These are phyloP conservation scores for Saccharomycopsis hybrid DNA, from an alignment of 1,139 yeast species.

Conservation along the genomic window DNA sequence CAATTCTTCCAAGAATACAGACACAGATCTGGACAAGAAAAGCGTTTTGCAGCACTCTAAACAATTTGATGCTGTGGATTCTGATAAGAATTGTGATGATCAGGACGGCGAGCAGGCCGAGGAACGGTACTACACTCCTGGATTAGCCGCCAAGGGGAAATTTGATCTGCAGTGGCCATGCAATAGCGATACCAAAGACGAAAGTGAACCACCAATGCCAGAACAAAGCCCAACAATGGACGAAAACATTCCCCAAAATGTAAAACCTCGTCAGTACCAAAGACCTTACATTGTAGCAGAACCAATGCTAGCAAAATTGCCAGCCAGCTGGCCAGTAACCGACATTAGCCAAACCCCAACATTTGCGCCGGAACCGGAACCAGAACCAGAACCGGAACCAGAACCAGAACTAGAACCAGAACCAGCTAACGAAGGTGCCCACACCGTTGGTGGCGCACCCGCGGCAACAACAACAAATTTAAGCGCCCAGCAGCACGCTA, in stretches of 20 bases:
- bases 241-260: slow-evolving; percentile 6
- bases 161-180: too few relatives aligned
- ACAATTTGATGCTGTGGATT: not conserved
- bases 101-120: not conserved
- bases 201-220: not conserved
- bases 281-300: slow-evolving; percentile 15
- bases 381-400: too few relatives aligned
- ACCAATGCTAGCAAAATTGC: slow-evolving; percentile 11
- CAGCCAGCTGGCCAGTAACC: not conserved
- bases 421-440: not conserved
- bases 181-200: not conserved
- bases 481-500: slow-evolving; percentile 24
- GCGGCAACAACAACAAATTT: not conserved
- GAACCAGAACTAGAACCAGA: not conserved
- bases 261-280: slow-evolving; percentile 17
- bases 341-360: not conserved
- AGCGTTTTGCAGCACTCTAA: too few relatives aligned
- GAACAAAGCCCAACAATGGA: slow-evolving; percentile 3
- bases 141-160: too few relatives aligned
- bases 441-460: too few relatives aligned
- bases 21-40: too few relatives aligned
- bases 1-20: too few relatives aligned
- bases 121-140: not conserved
- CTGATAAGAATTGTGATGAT: not conserved
- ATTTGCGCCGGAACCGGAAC: too few relatives aligned